Evolutionary conservation across 495 filamentous ascomycete genomes (phyloP).

Genomic region (Parathielavia hyrcaniae): DNA sequence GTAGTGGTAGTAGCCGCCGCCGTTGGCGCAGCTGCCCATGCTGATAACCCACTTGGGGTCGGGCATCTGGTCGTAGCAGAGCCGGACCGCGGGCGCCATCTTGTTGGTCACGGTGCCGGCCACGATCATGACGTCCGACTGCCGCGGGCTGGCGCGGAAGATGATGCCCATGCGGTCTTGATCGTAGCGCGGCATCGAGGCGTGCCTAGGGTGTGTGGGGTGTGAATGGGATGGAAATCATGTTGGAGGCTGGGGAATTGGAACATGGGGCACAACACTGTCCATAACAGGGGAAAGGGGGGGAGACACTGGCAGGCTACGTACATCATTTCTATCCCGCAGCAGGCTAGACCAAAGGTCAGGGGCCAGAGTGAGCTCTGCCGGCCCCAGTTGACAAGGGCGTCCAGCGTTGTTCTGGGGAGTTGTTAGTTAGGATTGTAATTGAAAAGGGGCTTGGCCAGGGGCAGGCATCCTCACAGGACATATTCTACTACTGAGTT

Average conservation of each 20-base stretch:
- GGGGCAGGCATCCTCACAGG: conserved; percentile 56
- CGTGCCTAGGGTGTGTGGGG: conserved; percentile 44
- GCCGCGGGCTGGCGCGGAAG: conserved; percentile 89
- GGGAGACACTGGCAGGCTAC: no score
- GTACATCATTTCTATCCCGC: conserved; percentile 92
- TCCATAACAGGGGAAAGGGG: no score
- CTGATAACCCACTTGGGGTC: conserved; percentile 88
- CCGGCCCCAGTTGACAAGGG: conserved; percentile 87
- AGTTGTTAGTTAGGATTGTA: background rate
- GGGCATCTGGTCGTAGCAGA: conserved; percentile 98
- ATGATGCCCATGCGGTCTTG: conserved; percentile 94
- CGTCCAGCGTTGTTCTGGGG: conserved; percentile 56
- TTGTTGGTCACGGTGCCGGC: conserved; percentile 95
- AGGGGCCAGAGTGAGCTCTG: conserved; percentile 96
- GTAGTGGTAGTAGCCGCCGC: conserved; percentile 92
- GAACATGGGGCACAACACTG: no score
- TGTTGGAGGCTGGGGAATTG: no score
- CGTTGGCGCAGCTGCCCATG: conserved; percentile 90
- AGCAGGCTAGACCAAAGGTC: conserved; percentile 96
- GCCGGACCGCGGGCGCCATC: conserved; percentile 89
- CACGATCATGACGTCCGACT: conserved; percentile 97
- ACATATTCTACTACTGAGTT: conserved; percentile 95
- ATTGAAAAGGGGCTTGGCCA: background rate
- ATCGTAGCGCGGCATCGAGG: conserved; percentile 91
- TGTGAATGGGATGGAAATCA: no score